Base-by-base conservation (phyloP, 2,329 filamentous ascomycete genomes). In the Diaporthe citrichinensis region DNA sequence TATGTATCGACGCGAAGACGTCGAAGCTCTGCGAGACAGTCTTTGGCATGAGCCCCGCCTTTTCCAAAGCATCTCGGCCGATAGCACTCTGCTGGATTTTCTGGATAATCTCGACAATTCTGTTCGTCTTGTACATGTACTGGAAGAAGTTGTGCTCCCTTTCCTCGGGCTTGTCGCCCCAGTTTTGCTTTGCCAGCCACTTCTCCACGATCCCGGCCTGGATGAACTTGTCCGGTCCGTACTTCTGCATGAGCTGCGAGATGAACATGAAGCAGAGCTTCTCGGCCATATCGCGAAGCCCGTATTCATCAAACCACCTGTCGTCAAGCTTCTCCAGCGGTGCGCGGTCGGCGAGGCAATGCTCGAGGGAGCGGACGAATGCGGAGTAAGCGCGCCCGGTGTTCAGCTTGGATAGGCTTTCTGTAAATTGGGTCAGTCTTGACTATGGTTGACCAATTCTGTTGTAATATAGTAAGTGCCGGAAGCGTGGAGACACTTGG, bases 151-250 rank as follows among this genome's bases (percentile, higher is more conserved):
- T 91, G 23, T 81, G 83, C n/a, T 84, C 85, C 55, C 87, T 85
- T 76, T 91, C 88, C 73, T 89, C 87, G 2, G 88, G 84, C 1
- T 83, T 84, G 25, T 87, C 85, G 28, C 93, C 94, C 86, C 94
- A 95, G 10, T 91, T 90, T 81, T 95, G 94, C 79, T 90, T 91
- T 46, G 87, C 89, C n/a, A 96, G 88, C 94, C 94, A 96, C 74
- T 90, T 91, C 76, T 93, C 91, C 53, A 96, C 88, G 77, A 96
- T 91, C 9, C 88, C 88, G 51, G 92, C 91, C 81, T 90, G 87
- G 73, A 93, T 84, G 25, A 95, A 84, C 72, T 88, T 88, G 36
- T 88, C 87, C 1, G 88, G 84, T 25, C 90, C 88, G 78, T 90
- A 90, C 77, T 90, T 89, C 76, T 87, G 88, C n/a, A 93, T 86